These are phyloP conservation scores for Uromyces viciae-fabae DNA, from an alignment of 1,284 basidiomycete genomes.

Conservation along the genomic window DNA sequence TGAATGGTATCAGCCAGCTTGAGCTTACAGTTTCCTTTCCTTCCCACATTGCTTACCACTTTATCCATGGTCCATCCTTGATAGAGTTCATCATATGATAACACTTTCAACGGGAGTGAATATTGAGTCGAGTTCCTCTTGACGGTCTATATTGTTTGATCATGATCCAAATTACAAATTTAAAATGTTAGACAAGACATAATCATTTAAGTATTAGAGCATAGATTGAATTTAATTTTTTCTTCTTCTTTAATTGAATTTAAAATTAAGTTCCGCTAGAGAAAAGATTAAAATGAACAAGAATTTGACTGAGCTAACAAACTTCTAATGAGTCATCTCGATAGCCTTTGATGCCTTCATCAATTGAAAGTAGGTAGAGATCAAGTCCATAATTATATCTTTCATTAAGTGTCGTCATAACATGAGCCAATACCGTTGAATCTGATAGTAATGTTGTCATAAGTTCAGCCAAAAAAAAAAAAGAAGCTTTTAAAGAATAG, in stretches of 20 bases:
- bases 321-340: slow-evolving; percentile 95
- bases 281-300: slow-evolving; percentile 18
- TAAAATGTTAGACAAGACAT: neutral
- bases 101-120: slow-evolving; percentile 87
- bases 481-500: neutral
- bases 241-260: too few species aligned
- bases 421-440: slow-evolving; percentile 94
- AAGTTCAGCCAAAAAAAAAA: too few species aligned
- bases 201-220: neutral
- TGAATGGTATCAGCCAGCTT: too few species aligned
- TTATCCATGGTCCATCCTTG: slow-evolving; percentile 97
- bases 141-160: slow-evolving; percentile 70
- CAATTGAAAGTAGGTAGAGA: slow-evolving; percentile 89
- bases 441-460: slow-evolving; percentile 66
- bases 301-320: neutral
- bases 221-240: too few species aligned
- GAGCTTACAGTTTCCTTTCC: slow-evolving; percentile 89
- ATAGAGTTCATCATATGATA: slow-evolving; percentile 92
- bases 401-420: slow-evolving; percentile 91
- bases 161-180: too few species aligned
- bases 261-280: too few species aligned
- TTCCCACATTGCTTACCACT: slow-evolving; percentile 88
- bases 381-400: slow-evolving; percentile 88
- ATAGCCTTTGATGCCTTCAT: slow-evolving; percentile 98
- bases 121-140: slow-evolving; percentile 97